Base-by-base conservation (phyloP, 176 grass and related monocot species). In the Eragrostis nindensis region DNA sequence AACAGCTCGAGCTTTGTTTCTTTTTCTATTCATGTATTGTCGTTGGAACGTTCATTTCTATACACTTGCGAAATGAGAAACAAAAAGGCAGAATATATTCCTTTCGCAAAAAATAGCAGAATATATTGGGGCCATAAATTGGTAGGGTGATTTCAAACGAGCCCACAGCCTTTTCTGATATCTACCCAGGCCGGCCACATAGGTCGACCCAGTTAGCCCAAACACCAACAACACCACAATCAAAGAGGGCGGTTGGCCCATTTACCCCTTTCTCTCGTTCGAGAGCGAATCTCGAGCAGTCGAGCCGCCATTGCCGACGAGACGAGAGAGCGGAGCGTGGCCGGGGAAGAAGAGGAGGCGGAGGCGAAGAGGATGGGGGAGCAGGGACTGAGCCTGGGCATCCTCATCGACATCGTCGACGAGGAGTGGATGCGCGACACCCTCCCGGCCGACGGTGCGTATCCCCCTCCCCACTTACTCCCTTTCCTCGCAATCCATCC, bases 361-460 rank as follows among this genome's bases (percentile, higher is more conserved):
- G 61, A 38, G 82, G 53, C 32, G 15, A 66, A 78, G 67, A 18
- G 76, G 75, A 96, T 92, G 93, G 90, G 82, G 79, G 87, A 93
- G 74, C 85, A 74, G 63, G 59, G 52, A 45, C 85, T 97, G 68
- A 94, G 85, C 80, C 87, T 94, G 83, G 94, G 90, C n/a, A 71
- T 94, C 70, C 94, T 97, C 76, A 94, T 94, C 67, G 92, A 97
- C 82, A 29, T 97, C 76, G 89, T 97, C 59, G 94, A 92, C 32
- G 90, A 97, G 80, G 85, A 92, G 80, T 97, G 94, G 94, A 94
- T 94, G 92, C 87, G 92, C 50, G 94, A 97, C 84, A 92, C 92
- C 18, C 90, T 97, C 69, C 94, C 92, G 62, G 63, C 86, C 30
- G 94, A 97, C 75, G 94, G 94, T 97, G 71, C 73, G 17, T 41